Evolutionary conservation across 139 green algal genomes (phyloP).

Genomic region (Haematococcus lacustris): DNA sequence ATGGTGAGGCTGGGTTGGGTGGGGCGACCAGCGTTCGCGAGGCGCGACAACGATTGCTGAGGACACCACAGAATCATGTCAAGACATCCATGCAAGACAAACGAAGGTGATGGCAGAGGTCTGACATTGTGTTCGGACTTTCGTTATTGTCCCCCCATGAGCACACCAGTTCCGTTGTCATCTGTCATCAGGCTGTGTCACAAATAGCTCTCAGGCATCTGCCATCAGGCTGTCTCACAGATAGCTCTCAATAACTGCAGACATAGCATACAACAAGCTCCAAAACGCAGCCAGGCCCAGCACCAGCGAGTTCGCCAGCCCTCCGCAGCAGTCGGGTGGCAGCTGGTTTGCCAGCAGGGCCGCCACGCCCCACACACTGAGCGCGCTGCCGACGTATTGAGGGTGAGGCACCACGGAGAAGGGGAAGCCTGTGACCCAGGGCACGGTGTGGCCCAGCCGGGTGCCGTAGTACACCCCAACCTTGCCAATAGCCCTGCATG

Average conservation of each 20-base stretch:
- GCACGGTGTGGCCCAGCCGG: slow-evolving; percentile 57
- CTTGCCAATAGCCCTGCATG: slow-evolving; percentile 65
- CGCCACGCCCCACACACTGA: slow-evolving; percentile 3
- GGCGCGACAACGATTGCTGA: too few species aligned
- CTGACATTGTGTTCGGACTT: too few species aligned
- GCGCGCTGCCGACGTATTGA: slow-evolving; percentile 64
- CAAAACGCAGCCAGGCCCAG: neutral
- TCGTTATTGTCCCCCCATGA: too few species aligned
- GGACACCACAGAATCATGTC: too few species aligned
- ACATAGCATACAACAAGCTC: neutral
- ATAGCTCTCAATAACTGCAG: neutral
- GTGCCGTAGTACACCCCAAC: slow-evolving; percentile 80
- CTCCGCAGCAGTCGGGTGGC: too few species aligned
- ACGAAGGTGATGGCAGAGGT: too few species aligned
- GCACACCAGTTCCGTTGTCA: too few species aligned
- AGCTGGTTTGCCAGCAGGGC: neutral
- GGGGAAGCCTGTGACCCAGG: slow-evolving; percentile 70
- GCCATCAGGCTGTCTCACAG: neutral
- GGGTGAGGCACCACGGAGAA: slow-evolving; percentile 72
- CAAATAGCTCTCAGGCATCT: neutral
- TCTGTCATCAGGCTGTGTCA: too few species aligned
- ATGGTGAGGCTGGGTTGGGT: too few species aligned
- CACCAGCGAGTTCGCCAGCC: neutral
- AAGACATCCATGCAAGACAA: too few species aligned
- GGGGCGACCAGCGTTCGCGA: too few species aligned